Base-by-base conservation (phyloP, 805 yeast species). In the Dipodascus albidus region DNA sequence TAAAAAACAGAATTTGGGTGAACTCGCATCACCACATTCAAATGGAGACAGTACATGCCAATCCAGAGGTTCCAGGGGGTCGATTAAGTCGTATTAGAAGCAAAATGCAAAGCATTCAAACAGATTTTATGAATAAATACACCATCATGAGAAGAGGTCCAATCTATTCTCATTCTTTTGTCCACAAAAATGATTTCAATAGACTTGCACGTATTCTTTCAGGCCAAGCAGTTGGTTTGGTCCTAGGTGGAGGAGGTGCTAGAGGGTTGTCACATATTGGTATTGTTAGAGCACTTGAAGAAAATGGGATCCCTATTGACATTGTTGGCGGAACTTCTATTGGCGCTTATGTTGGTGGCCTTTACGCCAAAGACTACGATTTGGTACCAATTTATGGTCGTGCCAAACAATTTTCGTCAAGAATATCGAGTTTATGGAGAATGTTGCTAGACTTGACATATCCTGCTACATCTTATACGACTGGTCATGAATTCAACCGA, bases 171-270 rank as follows among this genome's bases (percentile, higher is more conserved):
- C 61, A 67, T 49, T 63, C 70, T 54, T 75, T 74, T 59, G 70
- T 78, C 11, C 89, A 86, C 64, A 90, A 90, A 66, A 85, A 83
- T 65, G 99, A 91, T 66, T 93, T 93, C 65, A 73, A 87, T 67
- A 76, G 99, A 54, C 69, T 91, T 38, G 98, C 99, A 0, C 76
- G 99, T 62, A 78, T 93, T 6, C 69, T 91, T 15, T 86, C 96
- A 0, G 96, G 96, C 4, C 88, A 89, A 64, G 96, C 96, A 0
- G 86, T 93, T 44, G 99, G 98, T 0, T 72, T 93, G 19, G 97
- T 91, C 3, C 72, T 91, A 2, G 99, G 99, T 3, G 99, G 99
- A 14, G 99, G 99, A 44, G 99, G 99, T 47, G 96, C 98, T 0
- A 75, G 98, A 60, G 99, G 99, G 1, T 75, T 91, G 14, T 79